phyloP scores from a whole-genome alignment of 441 rosid species.

The California macrophylla region DNA sequence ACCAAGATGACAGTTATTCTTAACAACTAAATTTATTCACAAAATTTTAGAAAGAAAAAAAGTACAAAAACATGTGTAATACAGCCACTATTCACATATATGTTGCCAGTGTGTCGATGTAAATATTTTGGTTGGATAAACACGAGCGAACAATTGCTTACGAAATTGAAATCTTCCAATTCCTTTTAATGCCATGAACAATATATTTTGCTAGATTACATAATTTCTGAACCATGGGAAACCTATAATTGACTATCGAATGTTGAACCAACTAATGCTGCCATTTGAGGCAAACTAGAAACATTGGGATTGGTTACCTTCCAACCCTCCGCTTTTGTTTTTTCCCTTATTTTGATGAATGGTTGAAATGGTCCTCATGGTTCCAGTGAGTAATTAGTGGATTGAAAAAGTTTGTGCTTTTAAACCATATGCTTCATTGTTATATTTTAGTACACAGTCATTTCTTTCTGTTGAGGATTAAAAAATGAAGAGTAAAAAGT shows the following conservation, averaged over 20 bases:
- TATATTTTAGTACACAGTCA: background rate
- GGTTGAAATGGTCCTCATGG: conserved; percentile 5
- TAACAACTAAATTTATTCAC: background rate
- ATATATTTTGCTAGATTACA: background rate
- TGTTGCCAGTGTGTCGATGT: background rate
- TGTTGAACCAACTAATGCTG: background rate
- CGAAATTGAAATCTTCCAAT: background rate
- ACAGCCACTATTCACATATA: background rate
- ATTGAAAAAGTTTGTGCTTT: background rate
- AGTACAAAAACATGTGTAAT: background rate
- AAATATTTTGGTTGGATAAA: background rate
- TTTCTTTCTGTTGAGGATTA: background rate
- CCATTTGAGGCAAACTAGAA: conserved; percentile 1
- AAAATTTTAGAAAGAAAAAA: background rate
- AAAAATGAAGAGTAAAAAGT: background rate
- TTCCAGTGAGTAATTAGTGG: background rate
- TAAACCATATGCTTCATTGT: background rate
- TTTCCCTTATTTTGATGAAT: background rate
- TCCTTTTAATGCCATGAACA: background rate
- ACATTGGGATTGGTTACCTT: background rate
- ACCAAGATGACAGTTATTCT: background rate
- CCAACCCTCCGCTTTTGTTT: background rate
- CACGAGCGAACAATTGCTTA: background rate
- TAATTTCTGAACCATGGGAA: background rate
- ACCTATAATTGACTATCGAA: background rate